Base-by-base conservation (phyloP, 306 rosid genomes). In the Glycine latifolia region DNA sequence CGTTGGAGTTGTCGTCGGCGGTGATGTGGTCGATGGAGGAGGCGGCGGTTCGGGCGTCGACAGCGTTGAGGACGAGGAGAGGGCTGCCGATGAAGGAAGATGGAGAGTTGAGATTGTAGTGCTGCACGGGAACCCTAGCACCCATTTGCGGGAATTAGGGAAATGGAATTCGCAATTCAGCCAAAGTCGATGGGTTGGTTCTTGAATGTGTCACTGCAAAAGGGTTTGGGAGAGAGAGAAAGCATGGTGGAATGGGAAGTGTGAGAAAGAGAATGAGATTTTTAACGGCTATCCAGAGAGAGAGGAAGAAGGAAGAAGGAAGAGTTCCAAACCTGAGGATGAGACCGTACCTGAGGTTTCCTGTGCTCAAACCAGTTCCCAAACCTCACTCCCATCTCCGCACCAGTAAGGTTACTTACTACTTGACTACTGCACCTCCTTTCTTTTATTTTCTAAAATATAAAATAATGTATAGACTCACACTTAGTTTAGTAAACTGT, bases 71-170 rank as follows among this genome's bases (percentile, higher is more conserved):
- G 65, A 91, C 97, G 76, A 91, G 98, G 67, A 94, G 86, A 67
- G 98, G 91, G 77, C 87, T 91, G 13, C 89, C 95, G 62, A 95
- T 91, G 90, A 89, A 95, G 39, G 98, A 89, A 76, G 87, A 85
- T 11, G 97, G 88, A 6, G 98, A 90, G 75, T 91, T 88, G 79
- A 95, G 94, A 81, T 88, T 88, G 90, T 92, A 95, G 87, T 91
- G 97, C 85, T 92, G 97, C 39, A 91, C 91, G 69, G 97, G 97
- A 91, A 90, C 92, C 91, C 97, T 92, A 67, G 90, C 63, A 79
- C 89, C 89, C 98, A 94, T 94, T 85, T 56, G 56, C 3, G 9
- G 12, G 6, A 26, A 26, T 26, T 26, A 26, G 31, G 31, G 31
- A 26, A 26, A 26, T 26, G 31, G 31, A 26, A 33, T 10, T 59